Evolutionary conservation across 2,329 filamentous ascomycete species (phyloP), one percentile per base, ranked within the genome.

Genomic region (Apiospora saccharicola): DNA sequence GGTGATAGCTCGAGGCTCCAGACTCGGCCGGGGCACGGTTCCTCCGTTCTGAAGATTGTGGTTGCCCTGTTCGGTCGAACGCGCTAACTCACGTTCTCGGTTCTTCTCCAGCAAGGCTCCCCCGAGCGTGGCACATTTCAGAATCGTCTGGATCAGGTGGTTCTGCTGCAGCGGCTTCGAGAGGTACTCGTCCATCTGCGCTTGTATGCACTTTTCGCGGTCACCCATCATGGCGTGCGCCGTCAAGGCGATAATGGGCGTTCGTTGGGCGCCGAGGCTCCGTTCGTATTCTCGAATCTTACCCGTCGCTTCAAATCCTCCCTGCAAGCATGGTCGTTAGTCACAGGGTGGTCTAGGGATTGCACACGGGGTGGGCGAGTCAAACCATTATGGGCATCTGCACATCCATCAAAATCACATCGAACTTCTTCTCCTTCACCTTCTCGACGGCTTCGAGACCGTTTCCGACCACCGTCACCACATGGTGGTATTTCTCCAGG

Each of bases 201-300:
- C 96, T 81, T 98, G 94, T 74, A 99, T 97, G 82, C 96, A 99
- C 86, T 97, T 98, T 82, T 99, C 96, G 69, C 96, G 91, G 80
- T 99, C 96, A 75, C 96, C 96, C 86, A 98, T 92, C 96, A 99
- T 99, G 77, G 96, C 96, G 84, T 99, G 96, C 1, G 96, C 96
- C 16, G 96, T 99, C 64, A 99, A 89, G 2, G 96, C 96, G 78
- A 99, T 98, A 79, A 99, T 98, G 19, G 96, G 96, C 14, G 96
- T 98, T 70, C 96, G 90, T 72, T 94, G 91, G 46, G 94, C 89
- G 71, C 92, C 92, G 76, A 94, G 90, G 75, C 92, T 93, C 73
- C 92, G 91, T 82, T 99, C 96, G 82, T 96, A 98, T 81, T 98
- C 95, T 78, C 96, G 91, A 76, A 99, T 99, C 86, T 98, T 98